phyloP scores from a whole-genome alignment of 768 basidiomycete species.

The Leccinum barrowsii region DNA sequence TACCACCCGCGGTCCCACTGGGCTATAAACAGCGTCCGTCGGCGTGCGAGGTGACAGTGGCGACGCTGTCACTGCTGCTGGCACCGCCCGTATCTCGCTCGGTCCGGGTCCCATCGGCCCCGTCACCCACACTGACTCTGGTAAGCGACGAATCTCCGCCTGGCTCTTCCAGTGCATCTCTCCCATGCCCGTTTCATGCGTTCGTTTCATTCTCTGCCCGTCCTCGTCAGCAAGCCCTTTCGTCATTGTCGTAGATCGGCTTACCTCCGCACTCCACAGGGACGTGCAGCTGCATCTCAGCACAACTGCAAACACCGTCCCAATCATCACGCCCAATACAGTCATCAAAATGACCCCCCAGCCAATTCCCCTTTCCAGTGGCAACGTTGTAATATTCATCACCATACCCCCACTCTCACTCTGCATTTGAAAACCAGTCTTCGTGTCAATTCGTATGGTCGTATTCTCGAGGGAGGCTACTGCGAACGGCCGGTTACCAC shows the following conservation, averaged over 20 bases:
- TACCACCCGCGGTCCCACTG: neutral
- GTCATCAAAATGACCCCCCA: constrained; percentile 72
- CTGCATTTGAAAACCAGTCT: neutral
- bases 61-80: constrained; percentile 1
- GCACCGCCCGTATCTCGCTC: neutral
- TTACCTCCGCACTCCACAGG: constrained; percentile 75
- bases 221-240: constrained; percentile 3
- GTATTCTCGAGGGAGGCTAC: neutral
- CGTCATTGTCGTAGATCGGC: constrained; percentile 5
- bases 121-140: neutral
- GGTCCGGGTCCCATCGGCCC: neutral
- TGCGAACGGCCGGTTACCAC: constrained; percentile 3
- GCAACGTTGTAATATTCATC: constrained; percentile 9
- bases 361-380: neutral
- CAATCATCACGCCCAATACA: neutral
- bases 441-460: neutral
- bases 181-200: neutral
- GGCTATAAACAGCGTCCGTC: constrained; percentile 6
- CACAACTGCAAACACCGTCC: constrained; percentile 54
- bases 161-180: neutral
- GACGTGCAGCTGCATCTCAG: constrained; percentile 56
- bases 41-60: constrained; percentile 6
- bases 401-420: constrained; percentile 4
- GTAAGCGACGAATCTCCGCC: neutral
- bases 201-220: constrained; percentile 3